Evolutionary conservation across 2,329 filamentous ascomycete genomes (phyloP).

Genomic region (Ustilaginoidea virens): DNA sequence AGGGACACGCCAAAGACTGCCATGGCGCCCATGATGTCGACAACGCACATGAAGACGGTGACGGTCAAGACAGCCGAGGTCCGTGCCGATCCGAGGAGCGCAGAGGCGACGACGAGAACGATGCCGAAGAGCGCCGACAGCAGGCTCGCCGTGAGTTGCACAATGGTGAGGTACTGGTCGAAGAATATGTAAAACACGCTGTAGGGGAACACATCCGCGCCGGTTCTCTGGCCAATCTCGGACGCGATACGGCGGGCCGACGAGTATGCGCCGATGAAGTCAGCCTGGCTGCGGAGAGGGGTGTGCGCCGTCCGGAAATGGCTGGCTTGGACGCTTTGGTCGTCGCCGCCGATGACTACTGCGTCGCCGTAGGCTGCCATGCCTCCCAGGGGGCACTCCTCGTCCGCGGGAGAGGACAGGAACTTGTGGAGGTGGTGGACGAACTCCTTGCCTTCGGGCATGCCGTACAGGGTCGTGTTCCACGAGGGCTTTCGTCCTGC

Average conservation of each 20-base stretch:
- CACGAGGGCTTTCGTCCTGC: slow-evolving; percentile 60
- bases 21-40: slow-evolving; percentile 94
- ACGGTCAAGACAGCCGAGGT: slow-evolving; percentile 72
- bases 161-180: slow-evolving; percentile 84
- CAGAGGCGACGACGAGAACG: slow-evolving; percentile 64
- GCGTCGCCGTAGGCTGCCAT: slow-evolving; percentile 77
- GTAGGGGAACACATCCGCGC: slow-evolving; percentile 84
- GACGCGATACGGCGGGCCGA: slow-evolving; percentile 76
- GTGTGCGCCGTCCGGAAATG: slow-evolving; percentile 89
- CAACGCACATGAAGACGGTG: slow-evolving; percentile 84
- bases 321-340: slow-evolving; percentile 57
- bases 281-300: slow-evolving; percentile 70
- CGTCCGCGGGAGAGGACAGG: slow-evolving; percentile 63
- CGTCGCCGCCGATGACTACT: slow-evolving; percentile 58
- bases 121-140: slow-evolving; percentile 72
- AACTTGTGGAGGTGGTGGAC: slow-evolving; percentile 73
- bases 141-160: slow-evolving; percentile 62
- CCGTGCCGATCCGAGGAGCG: slow-evolving; percentile 68
- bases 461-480: slow-evolving; percentile 79
- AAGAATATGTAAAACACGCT: slow-evolving; percentile 99
- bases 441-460: slow-evolving; percentile 91
- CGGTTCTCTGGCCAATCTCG: slow-evolving; percentile 55
- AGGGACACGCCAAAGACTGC: slow-evolving; percentile 74
- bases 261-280: slow-evolving; percentile 85
- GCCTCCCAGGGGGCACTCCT: slow-evolving; percentile 76